Conservation (phyloP, 306 rosid genomes). For the Hippophae gyantsensis region DNA sequence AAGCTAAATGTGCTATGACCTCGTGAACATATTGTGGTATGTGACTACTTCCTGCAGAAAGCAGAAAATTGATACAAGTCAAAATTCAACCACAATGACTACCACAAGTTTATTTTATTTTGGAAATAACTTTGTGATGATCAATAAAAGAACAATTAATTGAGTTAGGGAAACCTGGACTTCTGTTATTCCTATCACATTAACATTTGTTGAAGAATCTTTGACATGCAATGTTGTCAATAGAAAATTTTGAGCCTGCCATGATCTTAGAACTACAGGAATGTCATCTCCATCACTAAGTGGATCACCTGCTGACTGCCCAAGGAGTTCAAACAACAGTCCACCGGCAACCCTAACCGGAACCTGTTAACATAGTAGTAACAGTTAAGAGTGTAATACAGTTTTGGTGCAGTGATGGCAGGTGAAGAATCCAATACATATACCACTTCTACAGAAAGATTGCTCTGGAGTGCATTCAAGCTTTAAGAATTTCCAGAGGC, state of each 20-base stretch:
- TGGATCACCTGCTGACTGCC: constrained; percentile 66
- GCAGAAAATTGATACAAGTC: neutral
- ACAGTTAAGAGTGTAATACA: neutral
- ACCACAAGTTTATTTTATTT: neutral
- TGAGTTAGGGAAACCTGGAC: constrained; percentile 39
- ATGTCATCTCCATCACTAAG: constrained; percentile 54
- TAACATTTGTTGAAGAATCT: constrained; percentile 36
- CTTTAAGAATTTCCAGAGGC: too few species aligned
- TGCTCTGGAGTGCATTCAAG: too few species aligned
- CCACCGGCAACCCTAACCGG: constrained; percentile 76
- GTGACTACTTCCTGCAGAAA: constrained; percentile 28
- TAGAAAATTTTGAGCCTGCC: constrained; percentile 65
- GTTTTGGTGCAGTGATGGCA: neutral
- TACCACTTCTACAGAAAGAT: too few species aligned
- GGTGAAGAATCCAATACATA: too few species aligned
- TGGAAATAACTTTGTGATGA: neutral
- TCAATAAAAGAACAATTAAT: neutral
- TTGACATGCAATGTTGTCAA: constrained; percentile 57
- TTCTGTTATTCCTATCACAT: constrained; percentile 57
- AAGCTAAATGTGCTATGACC: constrained; percentile 45
- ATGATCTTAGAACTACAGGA: constrained; percentile 59
- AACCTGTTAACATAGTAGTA: constrained; percentile 25
- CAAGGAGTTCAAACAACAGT: constrained; percentile 61
- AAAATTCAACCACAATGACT: constrained; percentile 5
- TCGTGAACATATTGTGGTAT: constrained; percentile 42